Percentiles rank a stretch among this genome's conserved stretches.
Conservation (phyloP, 345 rosid genomes). For the Nasturtium officinale region DNA sequence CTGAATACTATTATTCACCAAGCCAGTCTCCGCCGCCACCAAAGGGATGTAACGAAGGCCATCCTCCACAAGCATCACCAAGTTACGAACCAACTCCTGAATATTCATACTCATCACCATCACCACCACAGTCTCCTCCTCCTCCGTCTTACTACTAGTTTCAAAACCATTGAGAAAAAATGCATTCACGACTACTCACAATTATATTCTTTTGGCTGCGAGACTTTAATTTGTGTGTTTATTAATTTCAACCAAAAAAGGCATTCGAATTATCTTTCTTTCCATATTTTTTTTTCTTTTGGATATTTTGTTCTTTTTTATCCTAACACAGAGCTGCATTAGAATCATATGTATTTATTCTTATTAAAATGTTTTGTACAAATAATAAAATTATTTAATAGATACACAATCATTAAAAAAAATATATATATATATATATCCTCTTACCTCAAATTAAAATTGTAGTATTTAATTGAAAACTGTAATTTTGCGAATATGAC, state of each 20-base stretch:
- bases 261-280: constrained; percentile 24
- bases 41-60: constrained; percentile 29
- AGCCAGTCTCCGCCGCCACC: constrained; percentile 46
- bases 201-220: constrained; percentile 45
- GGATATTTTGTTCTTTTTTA: constrained; percentile 25
- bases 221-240: constrained; percentile 42
- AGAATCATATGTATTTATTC: constrained; percentile 22
- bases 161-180: constrained; percentile 30
- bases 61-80: constrained; percentile 45
- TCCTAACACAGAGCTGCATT: constrained; percentile 33
- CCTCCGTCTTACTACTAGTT: constrained; percentile 55
- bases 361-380: constrained; percentile 23
- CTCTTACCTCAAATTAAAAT: neutral
- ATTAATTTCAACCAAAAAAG: constrained; percentile 20
- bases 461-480: neutral
- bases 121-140: constrained; percentile 56
- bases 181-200: constrained; percentile 38
- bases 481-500: constrained; percentile 22
- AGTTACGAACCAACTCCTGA: constrained; percentile 44
- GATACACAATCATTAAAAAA: neutral
- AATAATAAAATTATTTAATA: constrained; percentile 16
- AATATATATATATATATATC: neutral
- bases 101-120: constrained; percentile 46
- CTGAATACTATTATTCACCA: constrained; percentile 38
- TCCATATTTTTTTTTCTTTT: constrained; percentile 19